phyloP scores from a whole-genome alignment of 306 rosid species.

The Geum urbanum region DNA sequence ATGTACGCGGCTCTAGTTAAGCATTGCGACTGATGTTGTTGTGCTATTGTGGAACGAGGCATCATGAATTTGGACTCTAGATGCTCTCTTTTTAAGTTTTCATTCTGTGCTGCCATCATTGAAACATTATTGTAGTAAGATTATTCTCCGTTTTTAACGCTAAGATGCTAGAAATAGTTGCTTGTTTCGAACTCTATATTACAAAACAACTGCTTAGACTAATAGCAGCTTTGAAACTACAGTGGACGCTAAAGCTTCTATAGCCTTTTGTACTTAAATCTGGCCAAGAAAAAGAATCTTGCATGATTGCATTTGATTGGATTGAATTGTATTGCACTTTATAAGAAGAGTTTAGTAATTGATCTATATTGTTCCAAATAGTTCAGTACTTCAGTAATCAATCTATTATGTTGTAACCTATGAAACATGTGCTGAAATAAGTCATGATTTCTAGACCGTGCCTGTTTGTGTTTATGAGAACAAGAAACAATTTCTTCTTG shows the following conservation, averaged over 20 bases:
- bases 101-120: not conserved
- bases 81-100: not conserved
- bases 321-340: not conserved
- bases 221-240: not conserved
- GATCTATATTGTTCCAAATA: not conserved
- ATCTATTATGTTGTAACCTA: too few relatives aligned
- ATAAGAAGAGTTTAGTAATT: not conserved
- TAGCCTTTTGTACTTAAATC: not conserved
- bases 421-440: too few relatives aligned
- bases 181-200: not conserved
- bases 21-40: not conserved
- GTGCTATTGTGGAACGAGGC: not conserved
- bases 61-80: not conserved
- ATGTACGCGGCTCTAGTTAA: slow-evolving; percentile 4
- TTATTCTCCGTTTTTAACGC: not conserved
- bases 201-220: not conserved
- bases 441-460: too few relatives aligned
- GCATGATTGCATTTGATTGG: not conserved
- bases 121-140: slow-evolving; percentile 10
- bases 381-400: too few relatives aligned
- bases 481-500: not conserved
- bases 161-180: slow-evolving; percentile 4
- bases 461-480: not conserved
- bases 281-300: not conserved
- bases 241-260: not conserved